A percentile compares a stretch with the other conserved stretches of the same genome.
phyloP scores from a whole-genome alignment of 225 moss, liverwort and hornwort genomes.

The Anthoceros angustus region DNA sequence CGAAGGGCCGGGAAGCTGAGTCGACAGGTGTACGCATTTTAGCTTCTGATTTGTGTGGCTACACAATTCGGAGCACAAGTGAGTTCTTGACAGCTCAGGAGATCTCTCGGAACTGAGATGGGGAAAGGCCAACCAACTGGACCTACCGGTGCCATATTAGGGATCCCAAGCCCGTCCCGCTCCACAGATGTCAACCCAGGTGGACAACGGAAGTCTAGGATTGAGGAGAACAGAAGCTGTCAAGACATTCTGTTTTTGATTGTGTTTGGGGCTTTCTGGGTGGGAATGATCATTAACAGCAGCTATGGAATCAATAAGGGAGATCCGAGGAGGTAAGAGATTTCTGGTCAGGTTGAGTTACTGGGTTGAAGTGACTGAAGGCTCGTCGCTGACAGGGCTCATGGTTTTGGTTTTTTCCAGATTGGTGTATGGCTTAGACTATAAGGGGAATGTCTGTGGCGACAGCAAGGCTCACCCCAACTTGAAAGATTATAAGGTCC shows the following conservation, averaged over 20 bases:
- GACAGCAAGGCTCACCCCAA: slow-evolving; percentile 20
- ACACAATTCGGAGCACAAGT: too few species aligned
- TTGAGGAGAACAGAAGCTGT: slow-evolving; percentile 51
- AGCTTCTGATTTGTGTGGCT: too few species aligned
- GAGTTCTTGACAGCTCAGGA: too few species aligned
- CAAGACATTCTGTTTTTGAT: slow-evolving; percentile 59
- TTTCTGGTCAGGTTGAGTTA: background rate
- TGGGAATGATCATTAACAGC: slow-evolving; percentile 58
- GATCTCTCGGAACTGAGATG: background rate
- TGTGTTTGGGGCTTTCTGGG: slow-evolving; percentile 31
- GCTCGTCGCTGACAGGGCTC: background rate
- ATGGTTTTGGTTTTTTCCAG: slow-evolving; percentile 17
- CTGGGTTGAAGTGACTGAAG: background rate
- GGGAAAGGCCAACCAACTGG: background rate
- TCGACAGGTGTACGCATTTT: too few species aligned
- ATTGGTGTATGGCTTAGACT: slow-evolving; percentile 63
- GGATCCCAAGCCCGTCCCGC: background rate
- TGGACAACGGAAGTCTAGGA: slow-evolving; percentile 34
- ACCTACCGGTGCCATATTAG: background rate
- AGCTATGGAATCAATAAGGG: slow-evolving; percentile 60
- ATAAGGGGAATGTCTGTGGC: slow-evolving; percentile 62
- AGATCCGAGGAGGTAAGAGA: slow-evolving; percentile 49
- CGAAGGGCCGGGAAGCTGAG: too few species aligned
- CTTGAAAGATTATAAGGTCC: slow-evolving; percentile 30
- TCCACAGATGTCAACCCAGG: background rate